Percentiles rank a stretch among this genome's conserved stretches.
These are phyloP conservation scores for Brassica rapa DNA, from an alignment of 345 rosid genomes.

Conservation along the genomic window DNA sequence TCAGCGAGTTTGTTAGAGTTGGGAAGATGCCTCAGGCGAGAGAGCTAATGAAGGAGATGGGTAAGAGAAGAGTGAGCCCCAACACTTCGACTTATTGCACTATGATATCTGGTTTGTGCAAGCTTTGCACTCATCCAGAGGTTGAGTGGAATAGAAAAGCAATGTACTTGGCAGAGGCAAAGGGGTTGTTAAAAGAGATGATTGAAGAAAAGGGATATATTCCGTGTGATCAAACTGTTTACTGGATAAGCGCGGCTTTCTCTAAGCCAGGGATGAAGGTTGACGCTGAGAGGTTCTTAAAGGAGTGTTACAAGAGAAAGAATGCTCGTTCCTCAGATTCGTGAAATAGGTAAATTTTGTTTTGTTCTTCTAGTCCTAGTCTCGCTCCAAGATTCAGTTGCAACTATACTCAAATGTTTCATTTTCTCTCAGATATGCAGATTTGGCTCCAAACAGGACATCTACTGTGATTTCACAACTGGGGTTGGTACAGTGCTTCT, in stretches of 20 bases:
- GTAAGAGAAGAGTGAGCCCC: slow-evolving; percentile 55
- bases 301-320: slow-evolving; percentile 54
- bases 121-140: slow-evolving; percentile 52
- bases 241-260: slow-evolving; percentile 60
- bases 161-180: slow-evolving; percentile 61
- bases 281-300: slow-evolving; percentile 56
- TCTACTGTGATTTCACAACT: slow-evolving; percentile 4
- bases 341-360: slow-evolving; percentile 28
- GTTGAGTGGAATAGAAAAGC: slow-evolving; percentile 53
- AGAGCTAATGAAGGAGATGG: slow-evolving; percentile 81
- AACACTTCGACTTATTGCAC: slow-evolving; percentile 75
- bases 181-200: slow-evolving; percentile 63
- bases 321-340: slow-evolving; percentile 31
- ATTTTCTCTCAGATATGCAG: slow-evolving; percentile 22
- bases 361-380: slow-evolving; percentile 14
- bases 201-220: slow-evolving; percentile 62
- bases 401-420: slow-evolving; percentile 18
- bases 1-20: slow-evolving; percentile 57
- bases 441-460: slow-evolving; percentile 26
- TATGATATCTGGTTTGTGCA: slow-evolving; percentile 71
- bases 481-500: not conserved
- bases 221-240: slow-evolving; percentile 63
- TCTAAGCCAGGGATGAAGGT: slow-evolving; percentile 61
- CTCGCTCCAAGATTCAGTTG: slow-evolving; percentile 4
- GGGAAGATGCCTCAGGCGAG: slow-evolving; percentile 82